Base-by-base conservation (phyloP, 352 stramenopile genomes). In the Globisporangium polare region DNA sequence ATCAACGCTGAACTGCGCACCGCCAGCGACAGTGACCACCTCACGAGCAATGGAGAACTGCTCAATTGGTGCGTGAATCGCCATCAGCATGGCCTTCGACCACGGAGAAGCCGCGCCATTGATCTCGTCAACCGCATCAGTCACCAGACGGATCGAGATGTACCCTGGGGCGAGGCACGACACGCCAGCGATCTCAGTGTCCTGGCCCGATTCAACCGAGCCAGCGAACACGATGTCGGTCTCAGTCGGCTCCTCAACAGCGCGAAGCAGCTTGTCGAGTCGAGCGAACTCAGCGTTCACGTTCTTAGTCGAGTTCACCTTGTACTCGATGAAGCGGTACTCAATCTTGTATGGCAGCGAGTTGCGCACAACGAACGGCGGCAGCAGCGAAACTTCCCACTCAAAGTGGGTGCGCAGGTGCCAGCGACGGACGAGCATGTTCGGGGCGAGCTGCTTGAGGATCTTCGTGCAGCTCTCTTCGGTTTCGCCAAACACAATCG, bases 21-120 rank as follows among this genome's bases (percentile, higher is more conserved):
- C 82, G 27, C 58, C 60, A 9, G 76, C 79, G 7, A 86, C 60
- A 35, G 81, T 60, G 24, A 92, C 71, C 20, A 59, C 65, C 69
- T 95, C 83, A 35, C 72, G 69, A 2, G 67, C 67, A 27, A 84
- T 91, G n/a, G 76, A 84, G 62, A 95, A 95, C 17, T 86, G 78
- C 15, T 94, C 80, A 1, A 90, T 67, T 29, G 73, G 66, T 17
- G 77, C 75, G 54, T 94, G 84, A 41, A 94, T 87, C 43, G 86
- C 88, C 83, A 95, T 93, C 53, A 95, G 49, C 58, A 92, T 66
- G n/a, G 86, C 78, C 66, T 90, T 92, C 5, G 84, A 95, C 86
- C 86, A 95, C 17, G 67, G 53, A 18, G 84, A 91, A 9, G 45
- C 22, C 3, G 49, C 60, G 7, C 71, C 53, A 10, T 33, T 15